phyloP scores from a whole-genome alignment of 108 stramenopile genomes.

The Pseudonitzschia pungens region DNA sequence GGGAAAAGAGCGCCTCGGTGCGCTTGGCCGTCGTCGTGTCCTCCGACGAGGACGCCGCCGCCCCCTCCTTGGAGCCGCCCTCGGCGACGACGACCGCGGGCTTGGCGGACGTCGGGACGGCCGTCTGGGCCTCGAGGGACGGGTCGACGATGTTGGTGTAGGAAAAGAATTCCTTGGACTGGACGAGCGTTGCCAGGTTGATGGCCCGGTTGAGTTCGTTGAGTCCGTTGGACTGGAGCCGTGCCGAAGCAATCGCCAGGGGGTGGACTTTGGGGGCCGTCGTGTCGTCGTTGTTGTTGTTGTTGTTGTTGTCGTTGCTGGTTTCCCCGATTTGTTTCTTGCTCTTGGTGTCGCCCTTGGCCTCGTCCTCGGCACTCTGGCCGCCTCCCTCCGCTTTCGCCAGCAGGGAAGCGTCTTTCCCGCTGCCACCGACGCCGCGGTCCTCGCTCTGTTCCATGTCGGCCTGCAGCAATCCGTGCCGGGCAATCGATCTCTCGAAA shows the following conservation, averaged over 20 bases:
- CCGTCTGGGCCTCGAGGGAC: constrained; percentile 22
- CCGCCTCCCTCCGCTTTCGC: too few species aligned
- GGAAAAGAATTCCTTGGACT: constrained; percentile 71
- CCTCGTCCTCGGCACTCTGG: too few species aligned
- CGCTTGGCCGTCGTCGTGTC: constrained; percentile 13
- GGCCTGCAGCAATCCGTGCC: constrained; percentile 55
- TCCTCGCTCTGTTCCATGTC: constrained; percentile 24
- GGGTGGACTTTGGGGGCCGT: constrained; percentile 62
- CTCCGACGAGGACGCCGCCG: background rate
- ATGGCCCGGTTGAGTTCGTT: constrained; percentile 81
- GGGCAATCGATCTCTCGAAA: constrained; percentile 74
- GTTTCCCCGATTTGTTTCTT: constrained; percentile 15
- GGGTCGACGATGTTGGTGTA: constrained; percentile 75
- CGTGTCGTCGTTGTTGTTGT: constrained; percentile 35
- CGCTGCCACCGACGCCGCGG: background rate
- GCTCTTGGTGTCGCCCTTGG: background rate
- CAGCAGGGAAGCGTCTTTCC: background rate
- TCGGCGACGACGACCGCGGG: background rate
- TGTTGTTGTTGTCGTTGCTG: too few species aligned
- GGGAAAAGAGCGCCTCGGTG: constrained; percentile 46
- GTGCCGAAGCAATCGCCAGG: constrained; percentile 72
- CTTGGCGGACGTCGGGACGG: constrained; percentile 2
- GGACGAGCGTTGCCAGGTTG: constrained; percentile 67
- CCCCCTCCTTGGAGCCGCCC: background rate
- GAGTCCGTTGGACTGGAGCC: constrained; percentile 64